A percentile compares a stretch with the other conserved stretches of the same genome.
phyloP scores from a whole-genome alignment of 495 filamentous ascomycete species.

The Talaromyces borbonicus region DNA sequence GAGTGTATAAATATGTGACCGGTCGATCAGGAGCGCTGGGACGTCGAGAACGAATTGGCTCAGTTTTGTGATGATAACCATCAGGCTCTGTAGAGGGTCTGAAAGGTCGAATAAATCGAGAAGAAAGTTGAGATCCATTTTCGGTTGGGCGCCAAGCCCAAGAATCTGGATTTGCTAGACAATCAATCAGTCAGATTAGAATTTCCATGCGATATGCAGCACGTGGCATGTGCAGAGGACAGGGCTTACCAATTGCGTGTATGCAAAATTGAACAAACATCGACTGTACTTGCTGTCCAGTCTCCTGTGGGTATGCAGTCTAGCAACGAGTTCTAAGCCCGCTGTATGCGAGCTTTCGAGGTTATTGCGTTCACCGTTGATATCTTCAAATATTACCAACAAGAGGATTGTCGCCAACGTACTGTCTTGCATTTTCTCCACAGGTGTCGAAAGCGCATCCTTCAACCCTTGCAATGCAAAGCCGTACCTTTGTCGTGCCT shows the following conservation, averaged over 20 bases:
- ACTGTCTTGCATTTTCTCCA: constrained; percentile 28
- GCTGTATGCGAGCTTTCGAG: constrained; percentile 32
- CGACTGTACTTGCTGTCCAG: constrained; percentile 23
- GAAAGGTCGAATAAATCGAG: constrained; percentile 18
- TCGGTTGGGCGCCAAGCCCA: constrained; percentile 25
- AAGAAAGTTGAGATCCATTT: constrained; percentile 23
- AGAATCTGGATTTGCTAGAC: constrained; percentile 31
- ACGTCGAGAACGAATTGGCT: constrained; percentile 20
- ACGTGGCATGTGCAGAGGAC: not conserved
- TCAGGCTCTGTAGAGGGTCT: constrained; percentile 29
- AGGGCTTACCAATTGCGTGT: constrained; percentile 28
- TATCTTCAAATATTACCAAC: constrained; percentile 33
- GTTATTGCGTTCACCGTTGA: constrained; percentile 30
- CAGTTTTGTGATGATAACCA: constrained; percentile 24
- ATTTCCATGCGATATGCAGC: too few species aligned
- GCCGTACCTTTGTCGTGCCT: constrained; percentile 27
- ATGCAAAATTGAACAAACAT: constrained; percentile 35
- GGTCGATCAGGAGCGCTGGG: not conserved
- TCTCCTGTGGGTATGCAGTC: constrained; percentile 25
- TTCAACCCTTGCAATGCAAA: constrained; percentile 24
- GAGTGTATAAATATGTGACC: not conserved
- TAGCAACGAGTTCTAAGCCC: constrained; percentile 32
- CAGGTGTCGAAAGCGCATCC: constrained; percentile 20
- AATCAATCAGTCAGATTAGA: constrained; percentile 9
- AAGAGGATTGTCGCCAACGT: constrained; percentile 33